Evolutionary conservation across 192 early-diverging fungal genomes (phyloP).

Genomic region (Umbelopsis ramanniana): DNA sequence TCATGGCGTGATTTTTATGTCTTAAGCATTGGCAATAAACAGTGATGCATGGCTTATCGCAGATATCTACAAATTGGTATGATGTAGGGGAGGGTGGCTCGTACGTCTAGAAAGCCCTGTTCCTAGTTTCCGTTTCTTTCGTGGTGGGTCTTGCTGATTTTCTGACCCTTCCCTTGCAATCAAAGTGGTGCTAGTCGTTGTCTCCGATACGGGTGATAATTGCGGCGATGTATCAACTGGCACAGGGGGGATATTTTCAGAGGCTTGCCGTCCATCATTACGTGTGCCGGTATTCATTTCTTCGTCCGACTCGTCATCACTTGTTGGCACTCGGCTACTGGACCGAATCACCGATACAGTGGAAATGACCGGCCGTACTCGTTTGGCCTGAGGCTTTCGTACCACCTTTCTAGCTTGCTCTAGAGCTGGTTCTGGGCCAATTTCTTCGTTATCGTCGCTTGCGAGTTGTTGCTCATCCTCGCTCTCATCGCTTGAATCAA

Average conservation of each 20-base stretch:
- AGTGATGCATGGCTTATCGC: no score
- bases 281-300: not conserved
- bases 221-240: not conserved
- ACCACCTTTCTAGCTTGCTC: not conserved
- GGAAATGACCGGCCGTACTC: not conserved
- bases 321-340: constrained; percentile 1
- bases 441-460: not conserved
- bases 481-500: constrained; percentile 11
- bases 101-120: not conserved
- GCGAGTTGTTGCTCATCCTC: not conserved
- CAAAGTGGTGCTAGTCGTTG: no score
- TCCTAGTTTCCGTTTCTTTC: constrained; percentile 14
- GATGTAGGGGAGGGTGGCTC: not conserved
- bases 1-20: no score
- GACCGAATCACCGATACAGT: not conserved
- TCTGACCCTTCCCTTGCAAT: not conserved
- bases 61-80: not conserved
- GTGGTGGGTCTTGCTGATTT: not conserved
- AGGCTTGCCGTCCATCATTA: not conserved
- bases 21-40: no score
- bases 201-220: not conserved
- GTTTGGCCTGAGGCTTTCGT: not conserved
- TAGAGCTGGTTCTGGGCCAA: not conserved
- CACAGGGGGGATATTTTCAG: not conserved
- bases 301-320: constrained; percentile 6